Conservation (phyloP, 345 rosid species). For the Moricandia moricandioides region DNA sequence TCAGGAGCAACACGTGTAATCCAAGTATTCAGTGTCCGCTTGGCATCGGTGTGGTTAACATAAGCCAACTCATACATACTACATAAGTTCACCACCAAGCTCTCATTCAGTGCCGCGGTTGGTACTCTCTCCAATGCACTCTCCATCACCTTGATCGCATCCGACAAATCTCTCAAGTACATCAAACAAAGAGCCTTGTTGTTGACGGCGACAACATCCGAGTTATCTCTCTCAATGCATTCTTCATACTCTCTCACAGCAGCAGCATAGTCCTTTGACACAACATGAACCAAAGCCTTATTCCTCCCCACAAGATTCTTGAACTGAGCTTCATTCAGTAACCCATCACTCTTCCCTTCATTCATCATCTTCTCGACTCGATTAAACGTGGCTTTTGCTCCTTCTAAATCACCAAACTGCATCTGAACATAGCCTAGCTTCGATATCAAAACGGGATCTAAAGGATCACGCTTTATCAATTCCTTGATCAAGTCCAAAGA, state of each 20-base stretch:
- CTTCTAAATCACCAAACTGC: slow-evolving; percentile 90
- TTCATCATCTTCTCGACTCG: slow-evolving; percentile 47
- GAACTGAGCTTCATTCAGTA: slow-evolving; percentile 47
- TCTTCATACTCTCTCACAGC: slow-evolving; percentile 88
- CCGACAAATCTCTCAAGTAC: slow-evolving; percentile 84
- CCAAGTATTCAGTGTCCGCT: slow-evolving; percentile 84
- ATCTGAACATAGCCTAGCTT: slow-evolving; percentile 82
- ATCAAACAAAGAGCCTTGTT: slow-evolving; percentile 90
- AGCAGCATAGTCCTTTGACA: slow-evolving; percentile 84
- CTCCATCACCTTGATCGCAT: slow-evolving; percentile 88
- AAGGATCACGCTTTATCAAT: slow-evolving; percentile 41
- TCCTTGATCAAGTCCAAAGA: slow-evolving; percentile 64
- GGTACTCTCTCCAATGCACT: slow-evolving; percentile 85
- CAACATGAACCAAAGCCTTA: slow-evolving; percentile 77
- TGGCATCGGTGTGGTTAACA: slow-evolving; percentile 80
- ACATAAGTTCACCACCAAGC: slow-evolving; percentile 83
- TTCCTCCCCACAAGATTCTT: slow-evolving; percentile 81
- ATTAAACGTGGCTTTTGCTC: slow-evolving; percentile 60
- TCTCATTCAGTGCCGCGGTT: slow-evolving; percentile 77
- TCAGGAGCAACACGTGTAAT: slow-evolving; percentile 86
- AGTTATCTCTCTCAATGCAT: slow-evolving; percentile 82
- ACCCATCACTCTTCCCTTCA: slow-evolving; percentile 17
- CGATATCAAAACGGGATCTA: slow-evolving; percentile 64
- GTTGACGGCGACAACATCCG: slow-evolving; percentile 71
- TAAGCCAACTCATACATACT: slow-evolving; percentile 99